Evolutionary conservation across 306 rosid species (phyloP).

Genomic region (Sindora glabra): DNA sequence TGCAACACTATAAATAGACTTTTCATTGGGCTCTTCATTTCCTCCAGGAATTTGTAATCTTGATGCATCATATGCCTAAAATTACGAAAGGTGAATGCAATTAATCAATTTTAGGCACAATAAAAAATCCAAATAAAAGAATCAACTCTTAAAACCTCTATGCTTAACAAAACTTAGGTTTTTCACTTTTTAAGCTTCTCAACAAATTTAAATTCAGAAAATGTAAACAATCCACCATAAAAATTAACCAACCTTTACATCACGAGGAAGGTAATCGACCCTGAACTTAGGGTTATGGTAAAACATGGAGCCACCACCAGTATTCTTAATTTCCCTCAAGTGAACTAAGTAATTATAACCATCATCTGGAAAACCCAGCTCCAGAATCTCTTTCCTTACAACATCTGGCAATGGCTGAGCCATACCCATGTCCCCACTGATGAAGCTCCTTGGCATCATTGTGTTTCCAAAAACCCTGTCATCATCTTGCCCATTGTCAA

Average conservation of each 20-base stretch:
- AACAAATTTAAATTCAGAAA: background rate
- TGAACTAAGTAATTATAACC: slow-evolving; percentile 82
- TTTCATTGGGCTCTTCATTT: slow-evolving; percentile 34
- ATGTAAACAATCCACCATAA: background rate
- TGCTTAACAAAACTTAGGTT: background rate
- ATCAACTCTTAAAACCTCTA: too few species aligned
- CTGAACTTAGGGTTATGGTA: slow-evolving; percentile 65
- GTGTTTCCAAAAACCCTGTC: background rate
- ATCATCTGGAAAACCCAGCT: slow-evolving; percentile 83
- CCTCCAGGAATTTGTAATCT: slow-evolving; percentile 42
- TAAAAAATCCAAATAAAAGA: background rate
- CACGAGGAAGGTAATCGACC: slow-evolving; percentile 52
- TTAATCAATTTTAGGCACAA: background rate
- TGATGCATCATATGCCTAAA: slow-evolving; percentile 90
- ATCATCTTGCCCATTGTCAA: slow-evolving; percentile 13
- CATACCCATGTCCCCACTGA: background rate
- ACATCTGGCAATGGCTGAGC: slow-evolving; percentile 38
- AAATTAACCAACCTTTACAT: slow-evolving; percentile 53
- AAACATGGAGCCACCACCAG: slow-evolving; percentile 73
- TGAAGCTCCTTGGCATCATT: background rate
- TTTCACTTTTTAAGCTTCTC: background rate
- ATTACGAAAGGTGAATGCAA: background rate
- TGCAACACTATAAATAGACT: slow-evolving; percentile 45
- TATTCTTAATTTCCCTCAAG: slow-evolving; percentile 64
- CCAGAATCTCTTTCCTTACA: slow-evolving; percentile 66